Conservation (phyloP, 2,329 filamentous ascomycete species). For the Colletotrichum sp. region DNA sequence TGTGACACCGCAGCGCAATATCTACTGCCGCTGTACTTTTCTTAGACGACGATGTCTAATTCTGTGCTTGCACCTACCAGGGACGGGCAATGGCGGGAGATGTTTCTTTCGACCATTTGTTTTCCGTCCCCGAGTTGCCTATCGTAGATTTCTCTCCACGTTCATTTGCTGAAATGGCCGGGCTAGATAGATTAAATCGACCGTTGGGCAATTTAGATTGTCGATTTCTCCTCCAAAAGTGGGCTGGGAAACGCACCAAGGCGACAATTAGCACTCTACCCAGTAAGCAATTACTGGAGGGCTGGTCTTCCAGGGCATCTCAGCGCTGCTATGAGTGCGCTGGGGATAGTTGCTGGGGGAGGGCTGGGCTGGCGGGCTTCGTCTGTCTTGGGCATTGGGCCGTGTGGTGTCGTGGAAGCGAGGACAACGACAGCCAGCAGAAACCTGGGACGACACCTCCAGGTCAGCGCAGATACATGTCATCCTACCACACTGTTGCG, state of each 20-base stretch:
- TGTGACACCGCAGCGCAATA: neutral
- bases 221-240: slow-evolving; percentile 13
- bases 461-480: neutral
- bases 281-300: neutral
- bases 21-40: neutral
- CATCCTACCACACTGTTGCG: fast-evolving
- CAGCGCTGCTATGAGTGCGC: neutral
- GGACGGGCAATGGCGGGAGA: slow-evolving; percentile 6
- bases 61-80: neutral
- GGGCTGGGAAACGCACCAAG: neutral
- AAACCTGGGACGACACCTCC: neutral
- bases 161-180: neutral
- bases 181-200: slow-evolving; percentile 11
- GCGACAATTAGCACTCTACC: neutral
- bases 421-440: neutral
- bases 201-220: neutral
- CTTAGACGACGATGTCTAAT: neutral
- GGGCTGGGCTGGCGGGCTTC: neutral
- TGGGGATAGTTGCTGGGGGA: neutral
- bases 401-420: neutral
- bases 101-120: neutral
- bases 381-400: neutral
- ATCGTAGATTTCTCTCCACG: slow-evolving; percentile 1
- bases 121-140: neutral
- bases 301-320: slow-evolving; percentile 4